Evolutionary conservation across 2,329 filamentous ascomycete genomes (phyloP), one percentile per base, ranked within the genome.

Genomic region (Paecilomyces fulvus): DNA sequence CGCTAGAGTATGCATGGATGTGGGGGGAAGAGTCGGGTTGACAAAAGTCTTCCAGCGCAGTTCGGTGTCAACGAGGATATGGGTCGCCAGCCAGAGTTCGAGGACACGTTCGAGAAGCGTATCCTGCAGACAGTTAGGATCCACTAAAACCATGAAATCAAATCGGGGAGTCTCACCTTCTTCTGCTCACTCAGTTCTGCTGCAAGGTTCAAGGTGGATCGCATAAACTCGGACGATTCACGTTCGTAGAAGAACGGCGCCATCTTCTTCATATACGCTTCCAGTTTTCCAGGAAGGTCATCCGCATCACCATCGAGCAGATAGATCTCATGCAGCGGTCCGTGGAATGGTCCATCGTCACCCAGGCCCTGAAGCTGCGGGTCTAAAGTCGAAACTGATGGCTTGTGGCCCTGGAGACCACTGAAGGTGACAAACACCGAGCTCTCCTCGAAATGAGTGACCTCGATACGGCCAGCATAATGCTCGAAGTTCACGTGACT

Each of bases 81-180:
- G 75, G 7, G 81, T 84, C 12, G 77, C 76, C 30, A 79, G 74
- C 80, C 81, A 84, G 3, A 85, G 71, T 60, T 84, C 79, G 51
- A 83, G 67, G 1, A 76, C 76, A 49, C 80, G 77, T 17, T 75
- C 69, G 11, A 84, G 68, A 9, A 83, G 69, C 14, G 69, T 66
- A 61, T 81, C 77, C 66, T 76, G 60, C 5, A 53, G 20, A 0
- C 30, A 21, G 14, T 17, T 52, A 28, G n/a, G 14, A 30, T 23
- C 21, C 17, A 30, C 52, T 28, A 12, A n/a, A n/a, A 17, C 48
- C 28, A 30, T 54, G 1, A 54, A 33, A 58, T 59, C 33, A 56
- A n/a, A n/a, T 20, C 20, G 50, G n/a, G 56, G 51, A 30, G n/a
- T 17, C 61, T 51, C 63, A 74, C 73, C 66, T 75, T 71, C 53